phyloP scores from a whole-genome alignment of 179 eudicot genomes.

The Sideroxylon spinosum region DNA sequence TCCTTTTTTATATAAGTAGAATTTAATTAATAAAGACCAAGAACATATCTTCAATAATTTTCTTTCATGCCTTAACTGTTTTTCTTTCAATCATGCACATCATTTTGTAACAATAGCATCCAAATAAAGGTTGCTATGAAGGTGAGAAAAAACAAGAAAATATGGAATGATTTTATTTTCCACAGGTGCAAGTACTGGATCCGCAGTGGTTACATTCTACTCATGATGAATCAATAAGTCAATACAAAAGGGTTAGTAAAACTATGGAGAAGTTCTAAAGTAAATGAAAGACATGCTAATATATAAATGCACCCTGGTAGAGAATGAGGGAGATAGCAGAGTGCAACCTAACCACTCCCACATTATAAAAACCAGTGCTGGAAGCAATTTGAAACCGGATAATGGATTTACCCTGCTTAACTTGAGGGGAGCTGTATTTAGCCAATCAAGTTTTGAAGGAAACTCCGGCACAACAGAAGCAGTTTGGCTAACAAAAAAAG shows the following conservation, averaged over 20 bases:
- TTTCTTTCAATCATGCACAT: constrained; percentile 1
- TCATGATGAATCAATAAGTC: background rate
- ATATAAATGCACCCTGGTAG: background rate
- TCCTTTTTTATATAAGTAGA: background rate
- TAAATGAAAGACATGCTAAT: background rate
- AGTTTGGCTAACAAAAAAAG: constrained; percentile 22
- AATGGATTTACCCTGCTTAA: constrained; percentile 55
- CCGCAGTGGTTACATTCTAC: background rate
- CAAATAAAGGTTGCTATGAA: background rate
- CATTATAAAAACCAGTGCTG: background rate
- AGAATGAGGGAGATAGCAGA: constrained; percentile 7
- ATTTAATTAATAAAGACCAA: too few species aligned
- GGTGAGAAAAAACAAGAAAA: background rate
- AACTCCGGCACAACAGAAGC: constrained; percentile 80
- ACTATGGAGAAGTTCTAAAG: background rate
- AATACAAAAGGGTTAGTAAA: background rate
- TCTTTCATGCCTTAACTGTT: background rate
- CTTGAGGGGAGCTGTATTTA: constrained; percentile 90
- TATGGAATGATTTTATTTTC: background rate
- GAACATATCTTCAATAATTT: too few species aligned
- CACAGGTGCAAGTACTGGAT: background rate
- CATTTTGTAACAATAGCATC: background rate
- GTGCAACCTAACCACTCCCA: background rate
- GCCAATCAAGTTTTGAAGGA: constrained; percentile 92
- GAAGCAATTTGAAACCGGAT: constrained; percentile 6